Evolutionary conservation across 345 rosid genomes (phyloP).

Genomic region (Stellera chamaejasme): DNA sequence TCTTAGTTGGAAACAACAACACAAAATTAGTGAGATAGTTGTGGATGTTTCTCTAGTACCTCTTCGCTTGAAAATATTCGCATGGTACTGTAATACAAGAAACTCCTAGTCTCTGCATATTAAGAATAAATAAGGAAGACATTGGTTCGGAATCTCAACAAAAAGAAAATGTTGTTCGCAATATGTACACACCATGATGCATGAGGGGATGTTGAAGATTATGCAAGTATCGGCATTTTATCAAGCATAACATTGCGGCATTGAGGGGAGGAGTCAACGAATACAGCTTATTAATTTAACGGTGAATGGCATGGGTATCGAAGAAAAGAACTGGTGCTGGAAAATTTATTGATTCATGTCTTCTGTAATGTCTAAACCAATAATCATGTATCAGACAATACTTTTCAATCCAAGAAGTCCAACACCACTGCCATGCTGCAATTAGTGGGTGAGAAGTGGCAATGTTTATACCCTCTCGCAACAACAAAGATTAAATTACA

Average conservation of each 20-base stretch:
- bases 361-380: too few relatives aligned
- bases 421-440: conserved; percentile 43
- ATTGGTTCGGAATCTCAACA: too few relatives aligned
- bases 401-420: conserved; percentile 56
- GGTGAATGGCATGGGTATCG: too few relatives aligned
- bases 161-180: not conserved
- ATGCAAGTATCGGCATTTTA: not conserved
- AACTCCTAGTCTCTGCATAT: conserved; percentile 66
- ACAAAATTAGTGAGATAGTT: too few relatives aligned
- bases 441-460: conserved; percentile 62
- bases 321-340: not conserved
- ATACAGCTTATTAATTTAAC: not conserved
- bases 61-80: conserved; percentile 65
- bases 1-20: too few relatives aligned
- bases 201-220: too few relatives aligned
- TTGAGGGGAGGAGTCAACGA: too few relatives aligned
- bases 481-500: conserved; percentile 1
- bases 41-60: conserved; percentile 26
- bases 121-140: conserved; percentile 4
- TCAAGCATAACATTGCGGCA: not conserved
- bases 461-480: conserved; percentile 57
- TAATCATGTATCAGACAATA: conserved; percentile 18
- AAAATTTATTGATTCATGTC: not conserved
- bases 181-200: too few relatives aligned
- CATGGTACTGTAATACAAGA: conserved; percentile 58